Evolutionary conservation across 1,139 yeast species (phyloP), one percentile per base, ranked within the genome.

Genomic region (Lodderomyces beijingensis): DNA sequence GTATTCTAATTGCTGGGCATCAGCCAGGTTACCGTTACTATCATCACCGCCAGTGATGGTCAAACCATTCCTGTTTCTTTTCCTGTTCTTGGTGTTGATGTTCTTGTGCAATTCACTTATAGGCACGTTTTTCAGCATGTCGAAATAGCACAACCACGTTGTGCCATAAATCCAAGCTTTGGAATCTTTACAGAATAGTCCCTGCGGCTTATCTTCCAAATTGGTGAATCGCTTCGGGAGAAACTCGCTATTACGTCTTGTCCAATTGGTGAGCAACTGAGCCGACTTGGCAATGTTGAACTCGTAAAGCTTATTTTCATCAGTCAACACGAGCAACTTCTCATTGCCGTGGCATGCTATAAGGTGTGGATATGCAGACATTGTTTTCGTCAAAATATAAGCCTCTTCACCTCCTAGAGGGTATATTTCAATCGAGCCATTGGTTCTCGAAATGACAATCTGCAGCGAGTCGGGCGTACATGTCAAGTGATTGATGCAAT

Each of bases 151-250:
- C 14, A 89, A 52, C 95, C 96, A 91, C 33, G 75, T 74, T n/a
- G 85, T 70, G 3, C 96, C 95, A 74, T 85, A 88, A 14, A 88
- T 57, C 96, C 96, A 89, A 17, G 83, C 63, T 36, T 53, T 58
- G 14, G 49, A 50, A 2, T 44, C 47, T 33, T 70, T 63, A 2
- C 62, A 50, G 49, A 84, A 86, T 17, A 84, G 57, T 6, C 95
- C 96, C 42, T 77, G 70, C 36, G 95, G 83, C 47, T 81, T 79
- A 42, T 84, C 93, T 19, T 72, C 76, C 38, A 76, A 63, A 5
- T 67, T 57, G 20, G 70, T 55, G 42, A 84, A 77, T 42, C 79
- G 78, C 26, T 64, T 65, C 4, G 97, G 96, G 42, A 89, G 59
- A 35, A 74, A 67, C 36, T 83, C 93, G 15, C 87, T 73, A 56